Base-by-base conservation (phyloP, 371 early-diverging fungal genomes). In the Dichotomocladium elegans region DNA sequence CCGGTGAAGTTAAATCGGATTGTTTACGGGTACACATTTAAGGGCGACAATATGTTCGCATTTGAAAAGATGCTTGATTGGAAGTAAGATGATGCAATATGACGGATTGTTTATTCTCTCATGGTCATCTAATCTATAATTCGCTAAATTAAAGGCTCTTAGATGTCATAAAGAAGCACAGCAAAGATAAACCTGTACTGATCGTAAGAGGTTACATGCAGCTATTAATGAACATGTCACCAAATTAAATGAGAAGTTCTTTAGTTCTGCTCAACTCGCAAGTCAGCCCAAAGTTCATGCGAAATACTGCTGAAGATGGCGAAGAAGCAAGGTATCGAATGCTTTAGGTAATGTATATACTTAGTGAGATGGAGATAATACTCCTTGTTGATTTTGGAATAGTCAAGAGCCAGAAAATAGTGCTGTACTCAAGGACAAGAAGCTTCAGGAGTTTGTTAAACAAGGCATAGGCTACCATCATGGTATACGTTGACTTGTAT, bases 261-360 rank as follows among this genome's bases (percentile, higher is more conserved):
- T 12, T 48, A 90, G 86, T 92, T 92, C 55, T 90, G 93, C 59
- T 64, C 83, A 10, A 89, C 90, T 1, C 77, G 90, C 7, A 87
- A 86, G 59, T 84, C 88, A 1, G 78, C 82, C 12, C 70, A 81
- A 31, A 49, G 63, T n/a, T 63, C 89, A 2, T 87, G 90, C 19
- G 75, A 81, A 4, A 68, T 62, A 7, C 57, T 92, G 4, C 34
- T 70, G 8, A 58, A 66, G 48, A 25, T 72, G 40, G 66, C 68
- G 62, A 51, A 64, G 9, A 53, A 63, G 19, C 51, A 42, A 8
- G 37, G 37, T 2, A 61, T 68, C 9, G 4, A 29, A 0, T 51
- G 55, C 14, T 46, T 72, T 11, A 50, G 62, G 72, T 66, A 55
- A 37, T n/a, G n/a, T n/a, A n/a, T n/a, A n/a, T n/a, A n/a, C n/a